Base-by-base conservation (phyloP, 2,329 filamentous ascomycete genomes). In the Karstenula rhodostoma region DNA sequence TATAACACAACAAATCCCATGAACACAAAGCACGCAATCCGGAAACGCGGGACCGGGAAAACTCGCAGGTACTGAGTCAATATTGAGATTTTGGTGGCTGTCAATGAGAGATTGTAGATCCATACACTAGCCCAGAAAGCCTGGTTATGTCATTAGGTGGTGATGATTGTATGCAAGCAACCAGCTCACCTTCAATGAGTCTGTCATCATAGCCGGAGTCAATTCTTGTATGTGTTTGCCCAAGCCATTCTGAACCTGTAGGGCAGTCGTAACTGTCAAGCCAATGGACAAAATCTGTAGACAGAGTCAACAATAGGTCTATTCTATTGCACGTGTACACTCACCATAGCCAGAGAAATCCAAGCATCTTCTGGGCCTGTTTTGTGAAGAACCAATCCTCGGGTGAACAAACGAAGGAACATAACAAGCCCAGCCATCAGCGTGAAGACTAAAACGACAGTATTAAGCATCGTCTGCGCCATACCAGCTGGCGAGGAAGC, bases 71-170 rank as follows among this genome's bases (percentile, higher is more conserved):
- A 75, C 23, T 77, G 74, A 12, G 73, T 58, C 29, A 77, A 62
- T 40, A 77, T 73, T 2, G 73, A 73, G 2, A 76, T 54, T 52
- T 76, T 77, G n/a, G 66, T 75, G 32, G 67, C 61, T 3, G 68
- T 72, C 19, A 78, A 66, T 10, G 68, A 56, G n/a, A 77, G 65
- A 51, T 69, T 70, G 59, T 77, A 76, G 8, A 75, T 65, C 72
- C 71, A 76, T 0, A 76, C 59, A 22, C 71, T 72, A 9, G 69
- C 71, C 75, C 74, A 78, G 48, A 78, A 77, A 29, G 72, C 68
- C 74, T 77, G 47, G 13, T 33, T 46, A 27, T n/a, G 2, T 43
- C 19, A 57, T 74, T 40, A 73, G 69, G 35, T 6, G 43, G 50
- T 23, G 17, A 35, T 29, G 19, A 35, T 40, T 5, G 33, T 15